Percentiles rank a stretch among this genome's conserved stretches.
These are phyloP conservation scores for Globisporangium canariense DNA, from an alignment of 352 stramenopile species.

Conservation along the genomic window DNA sequence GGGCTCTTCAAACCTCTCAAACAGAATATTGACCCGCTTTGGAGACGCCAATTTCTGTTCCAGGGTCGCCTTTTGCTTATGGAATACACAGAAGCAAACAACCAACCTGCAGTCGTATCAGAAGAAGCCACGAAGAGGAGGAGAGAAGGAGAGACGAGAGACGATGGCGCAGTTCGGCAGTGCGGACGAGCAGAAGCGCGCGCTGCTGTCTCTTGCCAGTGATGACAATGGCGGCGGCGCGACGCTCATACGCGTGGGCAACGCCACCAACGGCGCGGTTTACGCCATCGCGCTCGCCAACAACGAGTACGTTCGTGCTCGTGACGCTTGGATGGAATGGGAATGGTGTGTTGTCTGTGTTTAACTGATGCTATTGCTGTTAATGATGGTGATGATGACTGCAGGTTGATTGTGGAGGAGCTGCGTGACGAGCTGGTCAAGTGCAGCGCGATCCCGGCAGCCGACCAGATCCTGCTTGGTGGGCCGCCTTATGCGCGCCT, in stretches of 20 bases:
- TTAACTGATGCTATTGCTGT: background rate
- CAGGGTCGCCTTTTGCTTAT: background rate
- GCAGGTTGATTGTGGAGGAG: constrained; percentile 64
- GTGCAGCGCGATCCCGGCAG: constrained; percentile 50
- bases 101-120: background rate
- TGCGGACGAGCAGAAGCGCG: constrained; percentile 22
- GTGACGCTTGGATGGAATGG: background rate
- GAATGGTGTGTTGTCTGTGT: background rate
- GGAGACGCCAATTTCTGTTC: background rate
- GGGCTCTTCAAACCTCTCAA: constrained; percentile 4
- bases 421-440: constrained; percentile 58
- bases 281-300: constrained; percentile 36
- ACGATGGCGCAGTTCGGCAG: constrained; percentile 21
- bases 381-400: constrained; percentile 8
- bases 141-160: constrained; percentile 3
- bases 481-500: constrained; percentile 74
- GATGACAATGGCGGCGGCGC: background rate
- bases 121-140: background rate
- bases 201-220: background rate
- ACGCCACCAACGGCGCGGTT: constrained; percentile 39
- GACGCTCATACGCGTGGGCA: constrained; percentile 41
- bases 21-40: constrained; percentile 7
- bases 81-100: background rate
- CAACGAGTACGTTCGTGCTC: constrained; percentile 41
- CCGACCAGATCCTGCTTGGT: constrained; percentile 79